These are phyloP conservation scores for Aspergillus hancockii DNA, from an alignment of 495 filamentous ascomycete species.

Conservation along the genomic window DNA sequence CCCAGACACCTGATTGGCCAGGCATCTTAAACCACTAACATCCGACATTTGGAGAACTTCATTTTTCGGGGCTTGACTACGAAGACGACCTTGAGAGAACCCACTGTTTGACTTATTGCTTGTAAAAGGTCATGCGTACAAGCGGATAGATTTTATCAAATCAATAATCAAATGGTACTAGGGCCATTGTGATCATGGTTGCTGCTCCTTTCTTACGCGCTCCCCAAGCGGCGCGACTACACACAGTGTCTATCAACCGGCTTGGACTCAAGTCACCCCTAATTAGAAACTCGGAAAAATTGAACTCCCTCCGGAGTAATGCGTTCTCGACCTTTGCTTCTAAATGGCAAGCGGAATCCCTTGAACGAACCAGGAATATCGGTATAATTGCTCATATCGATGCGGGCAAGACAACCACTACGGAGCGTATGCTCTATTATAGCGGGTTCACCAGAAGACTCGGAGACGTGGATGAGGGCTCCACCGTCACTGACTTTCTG, in stretches of 20 bases:
- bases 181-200: conserved; percentile 30
- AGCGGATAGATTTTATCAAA: conserved; percentile 11
- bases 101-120: background rate
- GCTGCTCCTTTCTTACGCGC: conserved; percentile 39
- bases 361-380: conserved; percentile 81
- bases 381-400: conserved; percentile 99
- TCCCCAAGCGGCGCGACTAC: conserved; percentile 27
- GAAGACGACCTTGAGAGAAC: background rate
- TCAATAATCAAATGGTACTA: conserved; percentile 12
- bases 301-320: conserved; percentile 11
- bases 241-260: conserved; percentile 7
- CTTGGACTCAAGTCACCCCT: conserved; percentile 2
- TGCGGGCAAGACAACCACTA: conserved; percentile 98
- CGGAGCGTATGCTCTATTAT: conserved; percentile 99
- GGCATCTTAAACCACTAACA: conserved; percentile 20
- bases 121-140: conserved; percentile 12
- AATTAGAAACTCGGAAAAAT: conserved; percentile 9
- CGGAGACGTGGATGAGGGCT: conserved; percentile 97
- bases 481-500: conserved; percentile 96
- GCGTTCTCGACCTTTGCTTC: conserved; percentile 30
- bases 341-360: conserved; percentile 30
- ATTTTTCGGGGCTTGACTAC: background rate
- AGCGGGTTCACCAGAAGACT: conserved; percentile 85
- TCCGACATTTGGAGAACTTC: conserved; percentile 6
- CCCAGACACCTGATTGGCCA: conserved; percentile 25